Percentiles rank a stretch among this genome's conserved stretches.
These are phyloP conservation scores for Chondrostereum purpureum DNA, from an alignment of 1,284 basidiomycete species.

Conservation along the genomic window DNA sequence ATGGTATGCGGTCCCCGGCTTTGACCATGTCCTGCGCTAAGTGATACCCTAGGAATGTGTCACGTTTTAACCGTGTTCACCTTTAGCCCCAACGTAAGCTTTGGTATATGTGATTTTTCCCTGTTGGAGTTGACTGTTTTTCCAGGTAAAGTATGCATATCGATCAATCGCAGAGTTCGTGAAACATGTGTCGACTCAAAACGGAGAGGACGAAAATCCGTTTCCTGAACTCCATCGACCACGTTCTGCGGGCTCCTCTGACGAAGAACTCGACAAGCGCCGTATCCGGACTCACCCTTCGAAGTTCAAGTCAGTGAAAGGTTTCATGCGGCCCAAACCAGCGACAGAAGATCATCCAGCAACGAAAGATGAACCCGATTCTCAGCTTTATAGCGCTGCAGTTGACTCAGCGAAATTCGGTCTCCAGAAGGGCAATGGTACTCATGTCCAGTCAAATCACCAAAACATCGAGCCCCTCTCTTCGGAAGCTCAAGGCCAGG, in stretches of 20 bases:
- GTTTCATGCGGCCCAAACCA: background rate
- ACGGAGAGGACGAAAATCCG: constrained; percentile 32
- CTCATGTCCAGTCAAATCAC: background rate
- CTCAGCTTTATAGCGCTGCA: constrained; percentile 2
- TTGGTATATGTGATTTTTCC: constrained; percentile 6
- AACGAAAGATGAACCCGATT: constrained; percentile 1
- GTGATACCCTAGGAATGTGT: constrained; percentile 42
- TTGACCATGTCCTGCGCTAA: background rate
- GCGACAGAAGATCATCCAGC: background rate
- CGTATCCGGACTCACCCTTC: constrained; percentile 3
- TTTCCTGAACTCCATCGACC: constrained; percentile 39
- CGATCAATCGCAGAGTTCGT: constrained; percentile 50
- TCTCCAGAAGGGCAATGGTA: too few relatives aligned
- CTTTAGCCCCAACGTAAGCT: constrained; percentile 56
- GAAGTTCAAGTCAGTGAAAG: constrained; percentile 16
- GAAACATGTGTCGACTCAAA: constrained; percentile 40
- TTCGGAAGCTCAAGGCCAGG: too few relatives aligned
- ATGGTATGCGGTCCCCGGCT: constrained; percentile 30
- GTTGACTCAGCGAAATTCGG: too few relatives aligned
- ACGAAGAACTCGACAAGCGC: constrained; percentile 13
- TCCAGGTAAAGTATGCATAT: constrained; percentile 52
- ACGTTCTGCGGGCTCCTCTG: constrained; percentile 19
- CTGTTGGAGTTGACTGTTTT: background rate
- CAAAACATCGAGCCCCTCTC: too few relatives aligned
- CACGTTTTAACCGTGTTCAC: constrained; percentile 69